Evolutionary conservation across 371 early-diverging fungal genomes (phyloP), one percentile per base, ranked within the genome.

Genomic region (Mycotypha africana): DNA sequence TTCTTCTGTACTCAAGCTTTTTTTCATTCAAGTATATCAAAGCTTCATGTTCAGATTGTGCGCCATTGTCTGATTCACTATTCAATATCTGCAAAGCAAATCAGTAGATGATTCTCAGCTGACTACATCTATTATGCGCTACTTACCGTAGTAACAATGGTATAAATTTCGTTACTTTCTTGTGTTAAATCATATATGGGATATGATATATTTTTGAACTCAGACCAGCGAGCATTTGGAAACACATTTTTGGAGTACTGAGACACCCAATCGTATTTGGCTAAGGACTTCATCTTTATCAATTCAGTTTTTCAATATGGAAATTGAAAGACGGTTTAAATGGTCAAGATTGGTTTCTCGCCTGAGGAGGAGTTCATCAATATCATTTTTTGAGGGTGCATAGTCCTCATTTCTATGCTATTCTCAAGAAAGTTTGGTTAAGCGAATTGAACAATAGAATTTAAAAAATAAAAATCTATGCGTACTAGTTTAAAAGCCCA

Each of bases 1-100:
- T 36, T 30, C 38, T 46, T 46, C 47, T 46, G 38, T 38, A 46
- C 31, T 46, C 47, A 30, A 20, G 39, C 47, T 14, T 46, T 38
- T 46, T 46, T 46, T 46, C 38, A 46, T 38, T 46, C 19, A 46
- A 38, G 38, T 46, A 46, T 28, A 46, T 21, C 31, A 46, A 46
- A 30, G 47, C 38, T 46, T 46, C 38, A 46, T 46, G 39, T 38
- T 38, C 47, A 38, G 38, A 32, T 22, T 46, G 47, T 46, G 38
- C 30, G 37, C 38, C 47, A 46, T 38, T 14, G 30, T 38, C 47
- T 38, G 31, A 22, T 38, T 46, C 30, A 46, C 14, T 34, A 15
- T 34, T 43, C 44, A 43, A 32, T 43, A 33, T 43, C 32, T 43
- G 44, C 35, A 34, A 34, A 43, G 44, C 34, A 23, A 34, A 43